Conservation (phyloP, 164 flowering plant genomes). For the Piper longum region DNA sequence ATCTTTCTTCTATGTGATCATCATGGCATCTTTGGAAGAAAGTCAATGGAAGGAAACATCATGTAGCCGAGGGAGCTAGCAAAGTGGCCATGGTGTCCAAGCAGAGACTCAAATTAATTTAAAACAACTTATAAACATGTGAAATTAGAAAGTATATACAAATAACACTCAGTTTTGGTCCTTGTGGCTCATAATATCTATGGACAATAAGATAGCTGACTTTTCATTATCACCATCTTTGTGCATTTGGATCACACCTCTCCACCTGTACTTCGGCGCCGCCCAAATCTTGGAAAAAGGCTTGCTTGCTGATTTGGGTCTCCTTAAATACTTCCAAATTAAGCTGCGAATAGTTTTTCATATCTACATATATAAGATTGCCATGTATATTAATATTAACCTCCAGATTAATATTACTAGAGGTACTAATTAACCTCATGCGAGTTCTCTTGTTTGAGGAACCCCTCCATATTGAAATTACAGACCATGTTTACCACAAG, state of each 20-base stretch:
- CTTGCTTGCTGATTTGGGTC: not conserved
- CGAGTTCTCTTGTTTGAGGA: too few relatives aligned
- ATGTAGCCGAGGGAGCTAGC: not conserved
- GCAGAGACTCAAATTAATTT: not conserved
- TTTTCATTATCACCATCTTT: not conserved
- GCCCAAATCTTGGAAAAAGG: not conserved
- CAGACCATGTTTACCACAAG: too few relatives aligned
- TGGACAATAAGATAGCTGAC: not conserved
- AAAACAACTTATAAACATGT: not conserved
- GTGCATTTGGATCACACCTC: not conserved
- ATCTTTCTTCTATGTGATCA: not conserved
- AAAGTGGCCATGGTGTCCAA: not conserved
- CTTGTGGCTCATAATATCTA: not conserved
- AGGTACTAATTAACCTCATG: too few relatives aligned
- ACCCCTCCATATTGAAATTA: too few relatives aligned
- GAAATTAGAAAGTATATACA: not conserved
- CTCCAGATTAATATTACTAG: too few relatives aligned
- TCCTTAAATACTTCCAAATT: not conserved
- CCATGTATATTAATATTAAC: too few relatives aligned
- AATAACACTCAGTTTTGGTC: too few relatives aligned
- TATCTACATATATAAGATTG: too few relatives aligned
- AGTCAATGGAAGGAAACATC: not conserved
- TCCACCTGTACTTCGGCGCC: not conserved
- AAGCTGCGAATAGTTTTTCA: too few relatives aligned
- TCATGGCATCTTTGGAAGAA: not conserved